Evolutionary conservation across 1,139 yeast species (phyloP), one percentile per base, ranked within the genome.

Genomic region (Suhomyces atakaporum): DNA sequence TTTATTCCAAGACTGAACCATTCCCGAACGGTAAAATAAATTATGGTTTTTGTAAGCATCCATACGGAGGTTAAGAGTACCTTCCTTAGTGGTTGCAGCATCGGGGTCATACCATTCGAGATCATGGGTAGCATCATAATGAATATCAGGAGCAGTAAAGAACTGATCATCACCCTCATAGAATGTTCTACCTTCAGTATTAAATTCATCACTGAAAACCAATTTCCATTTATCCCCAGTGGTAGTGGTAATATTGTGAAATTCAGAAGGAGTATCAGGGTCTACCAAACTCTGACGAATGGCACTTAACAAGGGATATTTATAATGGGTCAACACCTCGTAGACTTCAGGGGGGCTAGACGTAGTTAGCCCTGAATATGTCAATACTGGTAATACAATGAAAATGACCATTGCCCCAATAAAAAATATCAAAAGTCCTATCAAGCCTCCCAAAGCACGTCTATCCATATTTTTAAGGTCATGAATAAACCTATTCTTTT

Each of bases 81-180:
- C 96, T 43, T 81, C 74, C 5, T 60, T 69, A 1, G 95, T 87
- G 6, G 78, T 69, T 2, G 68, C 77, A 4, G 94, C 94, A 57
- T 86, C 95, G 3, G 96, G 95, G 43, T 78, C 79, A 56, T 87
- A 87, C 95, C 95, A 87, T 63, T 87, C 95, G 53, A 85, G 69
- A 67, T 87, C 95, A 41, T 73, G 59, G 2, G 96, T 87, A 20
- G 94, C 92, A 40, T 75, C 87, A 56, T 87, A 87, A 58, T 85
- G 79, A 31, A 86, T 52, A 56, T 87, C 88, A 1, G 78, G 82
- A 3, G 86, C 92, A 22, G 79, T 73, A 77, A 88, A 87, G 54
- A 83, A 86, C 60, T 84, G 95, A 58, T 86, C 95, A 50, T 86
- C 95, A 21, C 87, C 89, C 6, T 75, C 80, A 54, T 84, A 86